A percentile compares a stretch with the other conserved stretches of the same genome.
Evolutionary conservation across 208 protist species (phyloP).

Genomic region (Wallacemonas rigidus): DNA sequence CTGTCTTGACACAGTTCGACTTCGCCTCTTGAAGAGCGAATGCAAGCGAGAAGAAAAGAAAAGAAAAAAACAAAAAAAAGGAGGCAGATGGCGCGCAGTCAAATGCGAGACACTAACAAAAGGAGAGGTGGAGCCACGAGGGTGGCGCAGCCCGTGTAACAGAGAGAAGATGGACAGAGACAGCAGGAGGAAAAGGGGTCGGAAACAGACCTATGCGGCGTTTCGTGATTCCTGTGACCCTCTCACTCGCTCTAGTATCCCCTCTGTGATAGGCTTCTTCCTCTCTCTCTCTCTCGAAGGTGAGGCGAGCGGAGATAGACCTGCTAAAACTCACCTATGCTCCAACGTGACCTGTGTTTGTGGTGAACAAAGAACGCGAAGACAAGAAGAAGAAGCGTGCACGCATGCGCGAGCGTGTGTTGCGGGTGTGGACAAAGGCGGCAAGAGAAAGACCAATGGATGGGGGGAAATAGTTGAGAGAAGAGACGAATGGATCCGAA

Average conservation of each 20-base stretch:
- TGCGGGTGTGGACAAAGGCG: too few species aligned
- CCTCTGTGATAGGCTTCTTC: background rate
- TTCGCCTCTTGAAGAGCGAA: conserved; percentile 3
- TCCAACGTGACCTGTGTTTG: background rate
- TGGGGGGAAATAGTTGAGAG: background rate
- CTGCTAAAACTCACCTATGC: conserved; percentile 7
- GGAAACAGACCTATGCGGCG: background rate
- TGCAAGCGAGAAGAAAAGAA: conserved; percentile 16
- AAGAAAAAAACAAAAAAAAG: conserved; percentile 22
- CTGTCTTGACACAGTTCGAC: too few species aligned
- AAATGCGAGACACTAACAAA: too few species aligned
- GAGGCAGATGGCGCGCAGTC: too few species aligned
- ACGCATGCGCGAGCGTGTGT: too few species aligned
- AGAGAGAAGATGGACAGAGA: background rate
- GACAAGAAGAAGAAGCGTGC: background rate
- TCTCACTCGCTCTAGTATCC: background rate
- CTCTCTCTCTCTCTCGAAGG: conserved; percentile 2
- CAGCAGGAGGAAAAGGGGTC: background rate
- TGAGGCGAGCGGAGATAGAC: background rate
- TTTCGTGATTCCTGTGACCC: background rate
- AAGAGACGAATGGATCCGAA: background rate
- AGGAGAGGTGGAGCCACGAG: too few species aligned
- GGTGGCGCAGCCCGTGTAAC: background rate
- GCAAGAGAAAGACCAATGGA: too few species aligned
- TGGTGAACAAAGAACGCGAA: background rate